phyloP scores from a whole-genome alignment of 371 early-diverging fungal genomes.

The Nematocida major region DNA sequence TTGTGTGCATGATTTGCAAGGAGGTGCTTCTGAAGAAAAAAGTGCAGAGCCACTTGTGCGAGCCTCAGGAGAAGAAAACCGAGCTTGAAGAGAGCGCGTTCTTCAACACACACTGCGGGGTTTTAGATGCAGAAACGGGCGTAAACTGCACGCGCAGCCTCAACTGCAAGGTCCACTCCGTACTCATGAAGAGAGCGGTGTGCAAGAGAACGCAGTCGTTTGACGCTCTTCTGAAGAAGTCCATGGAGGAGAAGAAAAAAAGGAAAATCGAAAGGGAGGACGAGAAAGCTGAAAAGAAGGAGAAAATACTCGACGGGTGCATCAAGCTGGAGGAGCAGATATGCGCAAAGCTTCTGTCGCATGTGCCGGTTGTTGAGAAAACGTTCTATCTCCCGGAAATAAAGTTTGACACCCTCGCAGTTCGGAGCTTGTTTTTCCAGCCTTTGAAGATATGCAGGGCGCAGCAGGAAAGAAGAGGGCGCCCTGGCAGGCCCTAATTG shows the following conservation, averaged over 20 bases:
- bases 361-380: slow-evolving; percentile 26
- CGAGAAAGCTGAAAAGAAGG: slow-evolving; percentile 27
- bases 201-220: slow-evolving; percentile 18
- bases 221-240: slow-evolving; percentile 32
- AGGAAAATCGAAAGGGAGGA: slow-evolving; percentile 30
- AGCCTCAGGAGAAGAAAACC: neutral
- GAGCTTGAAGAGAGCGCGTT: neutral
- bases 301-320: slow-evolving; percentile 19
- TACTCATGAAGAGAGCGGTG: slow-evolving; percentile 31
- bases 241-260: slow-evolving; percentile 33
- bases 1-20: slow-evolving; percentile 24
- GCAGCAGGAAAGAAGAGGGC: slow-evolving; percentile 1
- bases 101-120: slow-evolving; percentile 38
- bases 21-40: slow-evolving; percentile 24
- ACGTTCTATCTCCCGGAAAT: slow-evolving; percentile 46
- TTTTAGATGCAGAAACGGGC: neutral
- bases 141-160: slow-evolving; percentile 26
- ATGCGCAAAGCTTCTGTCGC: neutral
- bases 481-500: too few species aligned
- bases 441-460: slow-evolving; percentile 37
- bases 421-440: slow-evolving; percentile 47
- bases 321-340: slow-evolving; percentile 28
- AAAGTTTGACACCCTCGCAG: slow-evolving; percentile 46
- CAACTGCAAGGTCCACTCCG: slow-evolving; percentile 36
- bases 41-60: slow-evolving; percentile 6